These are phyloP conservation scores for Crithidia thermophila DNA, from an alignment of 208 protist species.

Conservation along the genomic window DNA sequence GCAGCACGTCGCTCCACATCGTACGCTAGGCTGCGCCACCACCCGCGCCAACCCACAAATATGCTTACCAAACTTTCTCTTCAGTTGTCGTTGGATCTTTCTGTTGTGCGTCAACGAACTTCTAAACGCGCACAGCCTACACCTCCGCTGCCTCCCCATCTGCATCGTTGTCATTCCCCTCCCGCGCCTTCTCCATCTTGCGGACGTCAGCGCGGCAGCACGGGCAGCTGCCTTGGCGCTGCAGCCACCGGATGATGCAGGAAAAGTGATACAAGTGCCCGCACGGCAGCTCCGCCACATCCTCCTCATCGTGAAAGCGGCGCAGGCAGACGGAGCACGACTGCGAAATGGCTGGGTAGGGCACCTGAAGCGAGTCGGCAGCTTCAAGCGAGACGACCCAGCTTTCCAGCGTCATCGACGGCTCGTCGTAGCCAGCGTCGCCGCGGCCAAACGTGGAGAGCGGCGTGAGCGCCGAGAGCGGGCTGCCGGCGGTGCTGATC, in stretches of 20 bases:
- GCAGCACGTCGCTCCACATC: no score
- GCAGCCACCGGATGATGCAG: conserved; percentile 39
- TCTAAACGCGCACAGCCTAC: no score
- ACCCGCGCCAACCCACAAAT: no score
- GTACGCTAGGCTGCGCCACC: no score
- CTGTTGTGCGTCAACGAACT: no score
- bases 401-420: not conserved
- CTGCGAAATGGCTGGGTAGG: conserved; percentile 11
- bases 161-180: not conserved
- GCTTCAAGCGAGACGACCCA: conserved; percentile 20
- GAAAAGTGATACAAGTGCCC: conserved; percentile 34
- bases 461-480: not conserved
- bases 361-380: not conserved
- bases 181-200: not conserved
- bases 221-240: conserved; percentile 29
- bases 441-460: not conserved
- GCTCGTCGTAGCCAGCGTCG: not conserved
- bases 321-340: conserved; percentile 39
- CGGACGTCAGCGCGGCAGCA: conserved; percentile 35
- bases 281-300: conserved; percentile 43
- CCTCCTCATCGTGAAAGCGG: conserved; percentile 27
- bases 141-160: not conserved
- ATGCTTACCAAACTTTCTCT: no score
- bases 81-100: no score
- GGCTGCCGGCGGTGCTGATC: not conserved